Evolutionary conservation across 768 basidiomycete genomes (phyloP), one percentile per base, ranked within the genome.

Genomic region (Agrocybe praecox): DNA sequence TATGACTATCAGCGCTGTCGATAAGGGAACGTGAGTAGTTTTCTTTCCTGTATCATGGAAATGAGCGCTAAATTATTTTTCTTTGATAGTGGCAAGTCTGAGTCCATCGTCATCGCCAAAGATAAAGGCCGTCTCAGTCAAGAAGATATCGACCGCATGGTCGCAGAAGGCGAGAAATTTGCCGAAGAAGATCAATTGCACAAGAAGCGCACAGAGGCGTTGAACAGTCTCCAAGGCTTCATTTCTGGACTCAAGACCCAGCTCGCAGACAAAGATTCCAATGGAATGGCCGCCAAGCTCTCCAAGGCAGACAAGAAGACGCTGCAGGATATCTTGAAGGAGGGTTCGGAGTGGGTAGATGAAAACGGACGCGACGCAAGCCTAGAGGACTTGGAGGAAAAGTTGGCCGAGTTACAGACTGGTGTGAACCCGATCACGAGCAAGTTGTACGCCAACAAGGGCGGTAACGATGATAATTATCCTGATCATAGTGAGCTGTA

Each of bases 171-270:
- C 18, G 81, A 85, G 69, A 63, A 73, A 52, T 80, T 74, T 48
- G 70, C 74, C 2, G 69, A 66, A 18, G 68, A 71, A 34, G 71
- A 69, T 50, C 61, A 67, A 18, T 53, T 64, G 17, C 62, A 68
- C 45, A 58, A 62, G 22, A 90, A 90, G 76, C 87, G 89, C 51
- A 90, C 92, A 54, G 93, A 94, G 68, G 81, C 89, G 19, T 82
- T 93, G 53, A 93, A 94, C 77, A 75, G 76, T 24, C 82, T 94
- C 46, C 90, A 89, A 11, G 81, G 87, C 34, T 92, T 87, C 69
- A 83, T 96, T 59, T 96, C 88, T 70, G 86, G 89, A 10, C 83
- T 96, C 68, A 94, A 94, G 83, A 84, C 80, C 23, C 94, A 96
- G 69, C 79, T 96, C n/a, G 78, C 74, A 18, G 90, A 94, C 70